Conservation (phyloP, 179 eudicot genomes). For the Carnegiea gigantea region DNA sequence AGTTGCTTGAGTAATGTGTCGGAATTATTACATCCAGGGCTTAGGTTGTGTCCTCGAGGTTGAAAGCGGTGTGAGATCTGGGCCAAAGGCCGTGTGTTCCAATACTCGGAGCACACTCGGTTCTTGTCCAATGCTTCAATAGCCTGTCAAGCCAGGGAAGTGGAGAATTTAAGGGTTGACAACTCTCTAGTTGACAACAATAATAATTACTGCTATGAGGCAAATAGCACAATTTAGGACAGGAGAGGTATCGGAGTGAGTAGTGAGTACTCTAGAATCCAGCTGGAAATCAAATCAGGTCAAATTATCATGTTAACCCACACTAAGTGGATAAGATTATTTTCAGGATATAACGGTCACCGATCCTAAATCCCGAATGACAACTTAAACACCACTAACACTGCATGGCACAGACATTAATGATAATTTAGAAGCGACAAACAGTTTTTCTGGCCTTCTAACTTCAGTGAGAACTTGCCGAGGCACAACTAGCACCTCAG, state of each 20-base stretch:
- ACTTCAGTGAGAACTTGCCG: background rate
- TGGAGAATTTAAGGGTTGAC: background rate
- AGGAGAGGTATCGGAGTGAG: too few relatives aligned
- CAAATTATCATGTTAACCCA: background rate
- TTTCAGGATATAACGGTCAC: background rate
- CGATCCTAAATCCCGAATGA: too few relatives aligned
- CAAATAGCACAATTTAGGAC: too few relatives aligned
- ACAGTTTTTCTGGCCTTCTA: background rate
- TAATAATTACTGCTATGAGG: too few relatives aligned
- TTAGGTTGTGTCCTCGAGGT: conserved; percentile 28
- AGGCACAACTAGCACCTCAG: background rate
- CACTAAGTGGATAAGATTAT: background rate
- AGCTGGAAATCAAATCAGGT: too few relatives aligned
- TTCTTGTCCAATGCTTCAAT: conserved; percentile 70
- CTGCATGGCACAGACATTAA: background rate
- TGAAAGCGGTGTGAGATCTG: conserved; percentile 54
- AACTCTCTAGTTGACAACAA: too few relatives aligned
- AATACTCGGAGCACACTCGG: conserved; percentile 62
- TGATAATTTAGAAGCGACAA: background rate
- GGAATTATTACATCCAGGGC: conserved; percentile 22
- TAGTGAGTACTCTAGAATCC: too few relatives aligned
- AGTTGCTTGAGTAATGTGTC: conserved; percentile 52
- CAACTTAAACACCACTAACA: background rate
- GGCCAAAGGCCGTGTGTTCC: conserved; percentile 75
- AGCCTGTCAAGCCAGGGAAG: conserved; percentile 37